These are phyloP conservation scores for Tuber aestivum DNA, from an alignment of 495 filamentous ascomycete genomes.

Conservation along the genomic window DNA sequence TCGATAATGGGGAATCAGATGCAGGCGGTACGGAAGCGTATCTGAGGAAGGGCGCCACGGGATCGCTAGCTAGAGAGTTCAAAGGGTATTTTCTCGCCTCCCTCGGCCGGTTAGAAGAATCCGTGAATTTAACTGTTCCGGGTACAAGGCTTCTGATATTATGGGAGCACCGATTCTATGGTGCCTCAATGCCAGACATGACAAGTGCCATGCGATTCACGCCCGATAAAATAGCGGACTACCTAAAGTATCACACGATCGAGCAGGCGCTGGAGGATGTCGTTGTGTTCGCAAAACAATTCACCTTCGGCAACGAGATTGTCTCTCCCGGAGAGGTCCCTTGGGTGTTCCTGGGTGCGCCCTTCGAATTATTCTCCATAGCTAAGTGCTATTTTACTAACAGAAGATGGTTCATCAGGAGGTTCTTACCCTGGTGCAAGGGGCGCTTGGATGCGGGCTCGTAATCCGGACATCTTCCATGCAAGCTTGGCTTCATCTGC, in stretches of 20 bases:
- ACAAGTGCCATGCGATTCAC: slow-evolving; percentile 21
- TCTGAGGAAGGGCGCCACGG: slow-evolving; percentile 19
- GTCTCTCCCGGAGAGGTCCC: slow-evolving; percentile 20
- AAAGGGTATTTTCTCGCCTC: slow-evolving; percentile 16
- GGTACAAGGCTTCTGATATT: slow-evolving; percentile 24
- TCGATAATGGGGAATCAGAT: slow-evolving; percentile 29
- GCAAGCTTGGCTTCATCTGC: slow-evolving; percentile 31
- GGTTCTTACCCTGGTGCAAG: slow-evolving; percentile 38
- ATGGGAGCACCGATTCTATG: slow-evolving; percentile 40
- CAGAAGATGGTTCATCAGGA: slow-evolving; percentile 1
- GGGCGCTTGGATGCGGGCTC: slow-evolving; percentile 30
- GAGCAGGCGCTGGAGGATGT: slow-evolving; percentile 37
- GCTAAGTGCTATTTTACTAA: background rate
- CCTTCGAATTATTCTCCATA: background rate
- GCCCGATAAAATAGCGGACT: slow-evolving; percentile 14
- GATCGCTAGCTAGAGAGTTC: slow-evolving; percentile 22
- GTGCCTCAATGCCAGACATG: slow-evolving; percentile 29
- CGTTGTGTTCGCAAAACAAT: slow-evolving; percentile 23
- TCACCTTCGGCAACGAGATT: slow-evolving; percentile 10
- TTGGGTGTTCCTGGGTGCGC: slow-evolving; percentile 34
- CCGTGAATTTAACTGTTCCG: background rate
- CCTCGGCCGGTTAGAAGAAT: background rate
- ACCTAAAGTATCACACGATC: slow-evolving; percentile 24
- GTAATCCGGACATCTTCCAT: slow-evolving; percentile 35
- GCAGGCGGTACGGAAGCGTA: slow-evolving; percentile 23